Percentiles rank a stretch among this genome's conserved stretches.
phyloP scores from a whole-genome alignment of 495 filamentous ascomycete genomes.

The Friedmanniomyces endolithicus region DNA sequence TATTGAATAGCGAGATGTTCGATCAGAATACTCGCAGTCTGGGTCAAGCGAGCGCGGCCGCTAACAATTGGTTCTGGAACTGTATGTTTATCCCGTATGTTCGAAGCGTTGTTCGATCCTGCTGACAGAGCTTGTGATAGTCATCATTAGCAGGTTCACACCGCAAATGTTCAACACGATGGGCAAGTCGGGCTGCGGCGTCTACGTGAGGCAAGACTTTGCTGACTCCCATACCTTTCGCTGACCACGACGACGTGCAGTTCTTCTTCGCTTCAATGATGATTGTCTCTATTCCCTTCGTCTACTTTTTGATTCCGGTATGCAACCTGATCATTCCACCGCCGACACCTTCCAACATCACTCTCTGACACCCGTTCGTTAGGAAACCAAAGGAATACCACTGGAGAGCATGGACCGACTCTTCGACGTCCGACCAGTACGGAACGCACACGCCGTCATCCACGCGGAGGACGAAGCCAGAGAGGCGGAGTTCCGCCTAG shows the following conservation, averaged over 20 bases:
- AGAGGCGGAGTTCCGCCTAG: conserved; percentile 42
- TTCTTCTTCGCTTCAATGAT: conserved; percentile 68
- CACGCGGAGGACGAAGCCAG: conserved; percentile 33
- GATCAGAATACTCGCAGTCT: conserved; percentile 34
- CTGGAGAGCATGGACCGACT: conserved; percentile 36
- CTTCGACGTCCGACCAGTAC: conserved; percentile 45
- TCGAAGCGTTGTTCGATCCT: background rate
- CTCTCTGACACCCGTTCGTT: background rate
- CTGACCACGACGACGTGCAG: background rate
- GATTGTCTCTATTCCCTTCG: conserved; percentile 53
- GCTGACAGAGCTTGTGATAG: background rate
- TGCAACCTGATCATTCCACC: background rate
- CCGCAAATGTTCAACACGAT: conserved; percentile 63
- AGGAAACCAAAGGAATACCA: conserved; percentile 31
- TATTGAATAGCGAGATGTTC: conserved; percentile 26
- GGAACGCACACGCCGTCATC: conserved; percentile 32
- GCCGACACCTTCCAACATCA: background rate
- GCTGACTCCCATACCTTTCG: background rate
- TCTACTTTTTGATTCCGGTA: conserved; percentile 30
- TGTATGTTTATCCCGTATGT: conserved; percentile 21
- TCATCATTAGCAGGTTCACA: conserved; percentile 59
- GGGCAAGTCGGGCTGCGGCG: conserved; percentile 43
- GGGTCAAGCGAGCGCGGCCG: conserved; percentile 55
- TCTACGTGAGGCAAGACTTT: conserved; percentile 34
- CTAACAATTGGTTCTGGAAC: conserved; percentile 60